Base-by-base conservation (phyloP, 164 flowering plant genomes). In the Stephania cephalantha region DNA sequence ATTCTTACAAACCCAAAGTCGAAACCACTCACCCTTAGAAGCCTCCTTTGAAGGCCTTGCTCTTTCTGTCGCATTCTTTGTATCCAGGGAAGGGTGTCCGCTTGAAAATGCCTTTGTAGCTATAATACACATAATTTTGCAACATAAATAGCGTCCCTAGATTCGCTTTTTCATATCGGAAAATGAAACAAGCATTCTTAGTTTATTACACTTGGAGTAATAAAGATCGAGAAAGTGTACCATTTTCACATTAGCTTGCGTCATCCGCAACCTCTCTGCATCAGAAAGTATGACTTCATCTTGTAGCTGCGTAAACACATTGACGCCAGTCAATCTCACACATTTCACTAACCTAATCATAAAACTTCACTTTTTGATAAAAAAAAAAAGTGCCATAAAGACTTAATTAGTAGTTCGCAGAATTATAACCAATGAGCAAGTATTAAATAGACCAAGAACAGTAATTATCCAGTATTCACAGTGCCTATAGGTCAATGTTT, bases 41-140 rank as follows among this genome's bases (percentile, higher is more conserved):
- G 90, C 63, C 97, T 95, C 78, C 98, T 88, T 79, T 96, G 98
- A 82, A 96, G 97, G 75, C 83, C 86, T 83, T 90, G 97, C 84
- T 94, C 98, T 74, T 86, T 92, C 78, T 91, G 97, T 77, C 85
- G 89, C 95, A 96, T 80, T 82, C 90, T 91, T 74, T 94, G 85
- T 44, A 92, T 90, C 83, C 90, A 79, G 55, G 99, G 99, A 79
- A 93, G 86, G 77, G 97, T 91, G 69, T 96, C 98, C 70, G 98
- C 94, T 85, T 90, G 97, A 79, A 93, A 87, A 83, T 95, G 99
- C 82, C 98, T 86, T 82, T 92, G 98, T 79, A 95, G 93, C 98
- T 95, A 92, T 72, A 85, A 75, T 12, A 46, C 46, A 42, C 29
- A 53, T 20, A 68, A 6, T 20, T 22, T 72, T 22, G 17, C 18